Conservation (phyloP, 2,329 filamentous ascomycete species). For the Epichloe typhina region DNA sequence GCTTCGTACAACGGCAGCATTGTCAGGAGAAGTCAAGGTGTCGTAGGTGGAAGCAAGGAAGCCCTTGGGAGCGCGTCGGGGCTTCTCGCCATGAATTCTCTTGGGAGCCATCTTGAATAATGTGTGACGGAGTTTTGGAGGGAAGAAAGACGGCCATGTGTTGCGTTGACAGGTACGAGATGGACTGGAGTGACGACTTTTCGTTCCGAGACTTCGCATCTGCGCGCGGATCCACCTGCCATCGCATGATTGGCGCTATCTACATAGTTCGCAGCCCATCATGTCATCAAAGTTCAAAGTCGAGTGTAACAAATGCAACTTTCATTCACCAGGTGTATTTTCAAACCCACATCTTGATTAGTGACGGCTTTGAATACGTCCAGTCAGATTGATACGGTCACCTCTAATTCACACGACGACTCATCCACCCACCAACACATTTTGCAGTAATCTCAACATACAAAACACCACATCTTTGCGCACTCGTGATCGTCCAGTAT, state of each 20-base stretch:
- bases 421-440: not conserved
- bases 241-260: conserved; percentile 5
- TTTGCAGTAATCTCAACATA: not conserved
- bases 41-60: conserved; percentile 46
- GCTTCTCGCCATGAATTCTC: conserved; percentile 39
- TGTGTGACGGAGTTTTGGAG: not conserved
- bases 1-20: conserved; percentile 55
- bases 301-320: too few relatives aligned
- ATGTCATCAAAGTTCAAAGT: too few relatives aligned
- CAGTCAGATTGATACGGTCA: not conserved
- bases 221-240: not conserved
- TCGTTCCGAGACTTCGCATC: not conserved
- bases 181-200: not conserved
- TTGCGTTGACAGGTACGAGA: not conserved
- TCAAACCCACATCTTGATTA: too few relatives aligned
- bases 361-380: too few relatives aligned
- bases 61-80: conserved; percentile 32
- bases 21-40: conserved; percentile 51
- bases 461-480: too few relatives aligned
- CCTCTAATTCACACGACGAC: not conserved
- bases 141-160: not conserved
- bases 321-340: too few relatives aligned
- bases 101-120: conserved; percentile 45
- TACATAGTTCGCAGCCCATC: not conserved
- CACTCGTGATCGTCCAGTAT: not conserved